Evolutionary conservation across 2,329 filamentous ascomycete genomes (phyloP), one percentile per base, ranked within the genome.

Genomic region (Rhexocercosporidium sp.): DNA sequence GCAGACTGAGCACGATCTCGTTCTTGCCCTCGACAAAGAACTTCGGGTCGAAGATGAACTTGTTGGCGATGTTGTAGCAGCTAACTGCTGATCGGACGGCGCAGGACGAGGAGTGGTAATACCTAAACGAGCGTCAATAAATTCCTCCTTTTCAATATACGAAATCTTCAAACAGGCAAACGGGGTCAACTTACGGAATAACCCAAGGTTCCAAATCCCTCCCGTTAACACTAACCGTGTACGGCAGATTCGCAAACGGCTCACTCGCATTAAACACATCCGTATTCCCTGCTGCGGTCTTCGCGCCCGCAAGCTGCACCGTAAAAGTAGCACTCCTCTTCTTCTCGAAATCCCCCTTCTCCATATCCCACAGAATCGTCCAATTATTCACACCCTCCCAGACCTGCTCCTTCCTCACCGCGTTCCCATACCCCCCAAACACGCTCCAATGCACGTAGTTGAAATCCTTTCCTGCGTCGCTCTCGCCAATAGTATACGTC

Each of bases 381-480:
- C 86, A 89, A 75, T 88, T 87, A 74, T 87, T 87, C 29, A 87
- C 81, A 69, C 81, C 81, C 22, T 81, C 78, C 49, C 79, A 77
- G 59, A 83, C 82, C 5, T 81, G 76, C 53, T 81, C 77, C 0
- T 80, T 76, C 0, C 85, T 80, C 3, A 80, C 62, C 16, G 76
- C 82, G 75, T 88, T 84, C 1, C 80, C 85, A 31, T 84, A 79
- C 6, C 85, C 84, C 1, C 87, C 87, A 71, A 88, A 90, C 9
- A 88, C 86, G 65, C 83, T 85, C 88, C 88, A 90, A 74, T 90
- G 88, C 3, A 90, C 84, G 64, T 89, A 89, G 76, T 90, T 90
- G 67, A 88, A 80, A 71, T 88, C 85, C 12, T 78, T 75, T 0
- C 77, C 77, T 20, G 79, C 79, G 29, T 85, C 76, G 67, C 82